Evolutionary conservation across 1,139 yeast species (phyloP), one percentile per base, ranked within the genome.

Genomic region (Candida frijolesensis): DNA sequence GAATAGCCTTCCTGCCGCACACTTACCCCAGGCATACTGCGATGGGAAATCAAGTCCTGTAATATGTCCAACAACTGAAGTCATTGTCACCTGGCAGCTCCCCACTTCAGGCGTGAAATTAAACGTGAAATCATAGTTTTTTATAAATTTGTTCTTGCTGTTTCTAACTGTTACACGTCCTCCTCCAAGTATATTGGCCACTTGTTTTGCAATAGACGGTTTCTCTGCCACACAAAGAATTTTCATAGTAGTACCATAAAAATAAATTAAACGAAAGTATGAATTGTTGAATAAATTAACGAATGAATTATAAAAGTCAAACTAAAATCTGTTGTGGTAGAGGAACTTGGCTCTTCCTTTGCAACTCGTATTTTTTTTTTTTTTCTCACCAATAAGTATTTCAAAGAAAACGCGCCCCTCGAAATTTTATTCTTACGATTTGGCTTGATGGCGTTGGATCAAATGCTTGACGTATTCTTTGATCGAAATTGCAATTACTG

Each of bases 211-310:
- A 48, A 95, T 94, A 1, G 97, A 89, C 50, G 96, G 96, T 70
- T 95, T 95, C 70, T 95, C 99, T 1, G 99, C 99, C 52, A 95
- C 97, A 69, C 98, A 94, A 49, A 95, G 80, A 6, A 95, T 82
- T 62, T 75, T 84, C 91, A 87, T 86, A 40, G n/a, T 42, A 25
- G 9, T 22, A 18, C 2, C 6, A 19, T n/a, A 16, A 8, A 3
- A 22, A 12, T 11, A 38, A 7, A 38, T 15, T 34, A 7, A 9
- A 33, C 15, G 15, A 33, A 25, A 25, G 29, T 25, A 25, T 25
- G 29, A 25, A 25, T 25, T 25, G 10, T 8, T 25, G 29, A 33
- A 33, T 14, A 12, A 33, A 14, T n/a, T 4, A 33, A 30, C 34
- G 34, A 33, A 33, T 6, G 35, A 33, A 33, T 11, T n/a, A 15